Percentiles rank a stretch among this genome's conserved stretches.
Conservation (phyloP, 139 green algal genomes). For the Yamagishiella unicocca region DNA sequence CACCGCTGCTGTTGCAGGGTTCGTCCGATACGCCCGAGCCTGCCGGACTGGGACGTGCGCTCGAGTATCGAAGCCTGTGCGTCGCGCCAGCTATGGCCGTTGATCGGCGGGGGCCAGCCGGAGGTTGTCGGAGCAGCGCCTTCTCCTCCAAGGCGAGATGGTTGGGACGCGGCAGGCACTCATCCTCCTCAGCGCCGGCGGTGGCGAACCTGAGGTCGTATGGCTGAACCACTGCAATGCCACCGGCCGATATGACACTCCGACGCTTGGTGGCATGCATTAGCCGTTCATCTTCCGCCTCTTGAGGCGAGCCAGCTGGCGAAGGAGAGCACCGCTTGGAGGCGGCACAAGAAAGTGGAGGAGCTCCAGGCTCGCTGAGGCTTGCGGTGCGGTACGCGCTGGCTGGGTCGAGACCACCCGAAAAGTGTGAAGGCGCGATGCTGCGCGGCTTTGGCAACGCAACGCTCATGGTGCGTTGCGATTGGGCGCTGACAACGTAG, state of each 20-base stretch:
- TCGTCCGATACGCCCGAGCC: neutral
- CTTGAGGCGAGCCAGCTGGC: neutral
- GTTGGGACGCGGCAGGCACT: neutral
- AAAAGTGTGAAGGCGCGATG: too few relatives aligned
- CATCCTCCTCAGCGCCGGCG: neutral
- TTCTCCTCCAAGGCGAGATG: neutral
- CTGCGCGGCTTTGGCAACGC: too few relatives aligned
- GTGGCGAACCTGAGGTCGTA: neutral
- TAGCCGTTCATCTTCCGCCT: neutral
- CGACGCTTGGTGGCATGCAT: neutral
- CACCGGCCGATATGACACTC: neutral
- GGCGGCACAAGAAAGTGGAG: neutral
- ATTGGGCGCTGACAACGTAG: too few relatives aligned
- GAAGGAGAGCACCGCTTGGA: neutral
- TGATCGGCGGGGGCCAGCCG: too few relatives aligned
- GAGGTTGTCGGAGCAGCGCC: neutral
- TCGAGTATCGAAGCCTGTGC: neutral
- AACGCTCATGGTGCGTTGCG: too few relatives aligned
- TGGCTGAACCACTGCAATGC: neutral
- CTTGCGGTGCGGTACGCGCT: too few relatives aligned
- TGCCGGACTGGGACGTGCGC: neutral
- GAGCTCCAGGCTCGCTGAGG: too few relatives aligned
- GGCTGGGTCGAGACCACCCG: too few relatives aligned
- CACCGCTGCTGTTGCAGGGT: constrained; percentile 1
- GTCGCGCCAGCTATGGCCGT: too few relatives aligned